Conservation (phyloP, 352 stramenopile genomes). For the Elongisporangium anandrum region DNA sequence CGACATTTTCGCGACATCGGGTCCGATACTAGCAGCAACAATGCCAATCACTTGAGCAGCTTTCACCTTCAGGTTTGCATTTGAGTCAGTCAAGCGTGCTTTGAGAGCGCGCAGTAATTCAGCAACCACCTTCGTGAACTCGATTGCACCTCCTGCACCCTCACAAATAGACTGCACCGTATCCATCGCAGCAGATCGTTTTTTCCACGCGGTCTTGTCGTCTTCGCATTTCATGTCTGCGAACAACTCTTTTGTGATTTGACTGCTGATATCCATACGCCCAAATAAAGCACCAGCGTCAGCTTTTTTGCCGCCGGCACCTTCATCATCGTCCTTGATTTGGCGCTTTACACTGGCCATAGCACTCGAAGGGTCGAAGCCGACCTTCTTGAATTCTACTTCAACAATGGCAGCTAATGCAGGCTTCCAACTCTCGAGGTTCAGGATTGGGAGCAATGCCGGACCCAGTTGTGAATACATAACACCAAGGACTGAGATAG, state of each 20-base stretch:
- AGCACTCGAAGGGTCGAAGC: conserved; percentile 61
- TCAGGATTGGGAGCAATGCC: conserved; percentile 72
- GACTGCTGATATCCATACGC: conserved; percentile 66
- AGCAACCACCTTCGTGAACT: conserved; percentile 79
- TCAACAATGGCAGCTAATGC: conserved; percentile 72
- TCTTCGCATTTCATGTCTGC: conserved; percentile 84
- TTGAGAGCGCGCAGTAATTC: conserved; percentile 76
- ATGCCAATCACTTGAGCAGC: conserved; percentile 79
- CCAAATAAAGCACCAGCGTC: conserved; percentile 64
- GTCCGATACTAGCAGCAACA: conserved; percentile 68
- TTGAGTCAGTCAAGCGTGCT: conserved; percentile 76
- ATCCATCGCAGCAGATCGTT: conserved; percentile 78
- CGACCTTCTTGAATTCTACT: conserved; percentile 77
- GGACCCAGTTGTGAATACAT: conserved; percentile 87
- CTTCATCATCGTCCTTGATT: conserved; percentile 64
- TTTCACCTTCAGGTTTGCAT: conserved; percentile 86
- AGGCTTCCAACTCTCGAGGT: conserved; percentile 82
- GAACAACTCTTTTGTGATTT: conserved; percentile 86
- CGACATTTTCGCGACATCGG: conserved; percentile 75
- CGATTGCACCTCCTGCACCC: conserved; percentile 64
- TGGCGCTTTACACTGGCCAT: conserved; percentile 55
- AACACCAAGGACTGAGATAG: conserved; percentile 57
- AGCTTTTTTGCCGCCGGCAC: conserved; percentile 18
- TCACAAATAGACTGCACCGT: conserved; percentile 75
- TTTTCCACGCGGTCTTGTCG: conserved; percentile 84